Percentiles rank a stretch among this genome's conserved stretches.
These are phyloP conservation scores for Peronosclerospora sorghi DNA, from an alignment of 352 stramenopile genomes.

Conservation along the genomic window DNA sequence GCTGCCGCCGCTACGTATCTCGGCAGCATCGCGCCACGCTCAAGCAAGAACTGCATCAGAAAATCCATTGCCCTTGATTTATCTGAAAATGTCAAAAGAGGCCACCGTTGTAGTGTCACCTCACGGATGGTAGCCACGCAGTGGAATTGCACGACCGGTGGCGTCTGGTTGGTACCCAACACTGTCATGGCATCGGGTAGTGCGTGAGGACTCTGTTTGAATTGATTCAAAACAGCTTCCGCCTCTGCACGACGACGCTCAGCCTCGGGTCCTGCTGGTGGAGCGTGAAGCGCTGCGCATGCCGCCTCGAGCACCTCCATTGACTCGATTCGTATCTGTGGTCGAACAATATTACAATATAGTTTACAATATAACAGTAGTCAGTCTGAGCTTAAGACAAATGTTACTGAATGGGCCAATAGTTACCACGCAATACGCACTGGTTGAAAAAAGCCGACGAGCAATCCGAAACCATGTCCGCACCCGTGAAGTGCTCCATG, in stretches of 20 bases:
- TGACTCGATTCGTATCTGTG: not conserved
- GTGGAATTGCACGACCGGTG: slow-evolving; percentile 70
- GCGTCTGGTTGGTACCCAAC: slow-evolving; percentile 20
- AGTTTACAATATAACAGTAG: too few species aligned
- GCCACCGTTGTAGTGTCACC: slow-evolving; percentile 60
- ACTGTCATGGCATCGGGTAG: slow-evolving; percentile 47
- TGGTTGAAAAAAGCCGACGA: too few species aligned
- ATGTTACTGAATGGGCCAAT: too few species aligned
- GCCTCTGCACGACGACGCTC: slow-evolving; percentile 47
- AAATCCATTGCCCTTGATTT: slow-evolving; percentile 51
- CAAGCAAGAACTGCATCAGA: slow-evolving; percentile 71
- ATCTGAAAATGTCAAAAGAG: slow-evolving; percentile 32
- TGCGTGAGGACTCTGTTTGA: slow-evolving; percentile 68
- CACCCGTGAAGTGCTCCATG: slow-evolving; percentile 24
- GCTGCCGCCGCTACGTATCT: slow-evolving; percentile 47
- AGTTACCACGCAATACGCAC: too few species aligned
- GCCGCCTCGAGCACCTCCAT: slow-evolving; percentile 60
- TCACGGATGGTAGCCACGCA: slow-evolving; percentile 68
- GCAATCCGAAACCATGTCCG: slow-evolving; percentile 6
- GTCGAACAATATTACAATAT: too few species aligned
- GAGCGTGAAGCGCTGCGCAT: slow-evolving; percentile 59
- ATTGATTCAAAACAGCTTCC: slow-evolving; percentile 56
- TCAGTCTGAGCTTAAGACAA: too few species aligned
- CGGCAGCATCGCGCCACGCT: slow-evolving; percentile 36
- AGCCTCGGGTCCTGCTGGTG: slow-evolving; percentile 33